These are phyloP conservation scores for Acanthamoeba sp. DNA, from an alignment of 208 protist species.

Conservation along the genomic window DNA sequence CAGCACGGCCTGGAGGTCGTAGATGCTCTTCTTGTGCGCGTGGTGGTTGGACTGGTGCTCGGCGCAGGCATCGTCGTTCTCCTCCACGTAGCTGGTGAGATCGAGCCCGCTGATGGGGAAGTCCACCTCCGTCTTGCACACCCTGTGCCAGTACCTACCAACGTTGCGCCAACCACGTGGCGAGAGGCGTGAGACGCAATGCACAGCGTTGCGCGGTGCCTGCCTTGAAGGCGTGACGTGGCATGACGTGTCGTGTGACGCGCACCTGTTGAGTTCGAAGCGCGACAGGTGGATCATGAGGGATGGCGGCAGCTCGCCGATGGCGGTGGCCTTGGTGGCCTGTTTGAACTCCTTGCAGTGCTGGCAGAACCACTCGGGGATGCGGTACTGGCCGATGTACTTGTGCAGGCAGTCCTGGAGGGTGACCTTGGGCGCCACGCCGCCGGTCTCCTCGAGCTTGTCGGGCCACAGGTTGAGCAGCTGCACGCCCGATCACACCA, in stretches of 20 bases:
- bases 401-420: conserved; percentile 61
- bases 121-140: conserved; percentile 46
- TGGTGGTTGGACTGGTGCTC: not conserved
- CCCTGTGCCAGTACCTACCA: not conserved
- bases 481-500: too few species aligned
- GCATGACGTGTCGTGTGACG: too few species aligned
- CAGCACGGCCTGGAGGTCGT: conserved; percentile 31
- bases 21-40: not conserved
- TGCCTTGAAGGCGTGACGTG: too few species aligned
- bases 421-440: not conserved
- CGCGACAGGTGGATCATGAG: conserved; percentile 59
- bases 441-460: conserved; percentile 10
- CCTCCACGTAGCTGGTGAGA: conserved; percentile 40
- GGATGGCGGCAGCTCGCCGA: not conserved
- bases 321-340: conserved; percentile 43
- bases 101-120: conserved; percentile 30
- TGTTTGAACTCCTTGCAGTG: conserved; percentile 68
- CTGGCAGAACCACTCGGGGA: conserved; percentile 49
- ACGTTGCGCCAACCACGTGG: not conserved
- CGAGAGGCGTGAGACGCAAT: not conserved
- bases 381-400: conserved; percentile 19
- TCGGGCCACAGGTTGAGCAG: conserved; percentile 30
- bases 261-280: conserved; percentile 33
- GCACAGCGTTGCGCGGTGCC: not conserved
- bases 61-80: not conserved